phyloP scores from a whole-genome alignment of 108 stramenopile species.

The Nitzschia sp. region DNA sequence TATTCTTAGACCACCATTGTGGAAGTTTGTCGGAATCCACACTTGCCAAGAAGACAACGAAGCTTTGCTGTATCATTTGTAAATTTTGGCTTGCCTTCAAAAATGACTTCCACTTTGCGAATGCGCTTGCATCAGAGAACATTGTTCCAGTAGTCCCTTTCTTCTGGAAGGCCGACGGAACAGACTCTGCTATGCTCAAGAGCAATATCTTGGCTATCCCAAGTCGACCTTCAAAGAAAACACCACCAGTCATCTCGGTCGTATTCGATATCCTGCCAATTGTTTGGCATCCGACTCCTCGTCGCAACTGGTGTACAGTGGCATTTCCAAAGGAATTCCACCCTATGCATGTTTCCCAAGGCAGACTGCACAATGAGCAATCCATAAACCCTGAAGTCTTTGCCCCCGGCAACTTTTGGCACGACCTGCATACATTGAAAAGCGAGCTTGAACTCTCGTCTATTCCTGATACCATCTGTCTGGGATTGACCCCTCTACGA shows the following conservation, averaged over 20 bases:
- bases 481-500: too few relatives aligned
- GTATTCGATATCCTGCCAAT: conserved; percentile 12
- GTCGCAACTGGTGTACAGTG: background rate
- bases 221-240: conserved; percentile 7
- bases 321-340: conserved; percentile 1
- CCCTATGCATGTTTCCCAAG: conserved; percentile 27
- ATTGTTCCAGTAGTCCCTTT: background rate
- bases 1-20: conserved; percentile 33
- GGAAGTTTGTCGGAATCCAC: conserved; percentile 32
- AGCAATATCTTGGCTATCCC: conserved; percentile 27
- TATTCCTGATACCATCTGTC: too few relatives aligned
- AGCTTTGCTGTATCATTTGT: conserved; percentile 33
- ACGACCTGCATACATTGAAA: too few relatives aligned
- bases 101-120: conserved; percentile 30
- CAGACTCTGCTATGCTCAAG: conserved; percentile 19
- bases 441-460: too few relatives aligned
- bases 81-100: conserved; percentile 5
- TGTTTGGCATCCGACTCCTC: conserved; percentile 16
- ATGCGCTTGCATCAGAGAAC: background rate
- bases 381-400: background rate
- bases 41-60: conserved; percentile 23
- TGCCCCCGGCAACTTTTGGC: background rate
- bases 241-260: background rate
- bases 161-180: conserved; percentile 5
- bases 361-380: conserved; percentile 28